phyloP scores from a whole-genome alignment of 352 stramenopile species.

The Hyaloperonospora brassicae region DNA sequence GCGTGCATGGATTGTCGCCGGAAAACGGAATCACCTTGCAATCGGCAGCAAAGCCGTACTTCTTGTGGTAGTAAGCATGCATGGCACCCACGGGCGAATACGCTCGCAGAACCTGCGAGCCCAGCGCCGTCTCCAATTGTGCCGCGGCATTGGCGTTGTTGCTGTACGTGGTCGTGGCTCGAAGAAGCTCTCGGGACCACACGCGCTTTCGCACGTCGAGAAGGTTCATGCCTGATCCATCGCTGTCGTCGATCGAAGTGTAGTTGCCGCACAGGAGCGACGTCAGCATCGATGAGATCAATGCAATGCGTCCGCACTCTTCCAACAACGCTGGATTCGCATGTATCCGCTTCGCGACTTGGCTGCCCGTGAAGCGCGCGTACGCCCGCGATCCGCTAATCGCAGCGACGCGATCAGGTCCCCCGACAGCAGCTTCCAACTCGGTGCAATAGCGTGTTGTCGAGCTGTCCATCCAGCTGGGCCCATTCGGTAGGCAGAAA shows the following conservation, averaged over 20 bases:
- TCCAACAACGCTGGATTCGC: conserved; percentile 41
- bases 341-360: conserved; percentile 56
- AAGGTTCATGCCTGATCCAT: conserved; percentile 81
- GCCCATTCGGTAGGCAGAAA: conserved; percentile 56
- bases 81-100: conserved; percentile 40
- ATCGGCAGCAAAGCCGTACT: conserved; percentile 46
- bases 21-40: conserved; percentile 70
- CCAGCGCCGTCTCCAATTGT: conserved; percentile 27
- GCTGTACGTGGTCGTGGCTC: conserved; percentile 28
- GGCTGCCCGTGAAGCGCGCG: conserved; percentile 75
- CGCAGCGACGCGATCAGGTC: conserved; percentile 42
- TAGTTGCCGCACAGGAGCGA: conserved; percentile 62
- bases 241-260: conserved; percentile 65
- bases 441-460: conserved; percentile 48
- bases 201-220: conserved; percentile 50
- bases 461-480: conserved; percentile 83
- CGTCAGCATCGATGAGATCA: conserved; percentile 69
- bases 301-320: conserved; percentile 36
- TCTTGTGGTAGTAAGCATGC: conserved; percentile 53
- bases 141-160: conserved; percentile 12
- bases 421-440: conserved; percentile 53
- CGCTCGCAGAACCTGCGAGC: conserved; percentile 36
- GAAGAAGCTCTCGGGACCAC: conserved; percentile 48
- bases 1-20: conserved; percentile 74
- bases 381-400: conserved; percentile 78